Conservation (phyloP, 139 green algal genomes). For the Picochlorum sp. region DNA sequence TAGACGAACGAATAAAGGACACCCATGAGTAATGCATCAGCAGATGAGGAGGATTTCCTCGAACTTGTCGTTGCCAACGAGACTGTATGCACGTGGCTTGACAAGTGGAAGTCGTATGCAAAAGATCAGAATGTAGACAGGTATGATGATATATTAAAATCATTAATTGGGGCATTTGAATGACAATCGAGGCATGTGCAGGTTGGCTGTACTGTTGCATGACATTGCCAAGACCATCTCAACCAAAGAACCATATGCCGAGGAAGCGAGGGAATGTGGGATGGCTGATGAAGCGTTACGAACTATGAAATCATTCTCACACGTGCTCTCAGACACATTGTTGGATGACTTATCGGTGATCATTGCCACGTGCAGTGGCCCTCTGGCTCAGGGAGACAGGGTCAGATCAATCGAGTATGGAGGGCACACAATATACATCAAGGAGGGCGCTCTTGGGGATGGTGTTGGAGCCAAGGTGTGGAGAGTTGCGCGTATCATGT, state of each 20-base stretch:
- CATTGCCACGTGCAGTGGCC: constrained; percentile 55
- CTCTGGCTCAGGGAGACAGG: constrained; percentile 40
- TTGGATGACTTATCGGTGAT: not conserved
- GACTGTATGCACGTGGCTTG: constrained; percentile 32
- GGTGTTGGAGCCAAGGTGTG: constrained; percentile 70
- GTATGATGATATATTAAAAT: too few relatives aligned
- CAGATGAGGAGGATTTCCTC: constrained; percentile 42
- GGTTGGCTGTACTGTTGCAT: not conserved
- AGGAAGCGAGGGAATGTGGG: constrained; percentile 12
- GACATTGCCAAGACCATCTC: constrained; percentile 13
- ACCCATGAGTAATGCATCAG: not conserved
- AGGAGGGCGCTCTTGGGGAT: constrained; percentile 61
- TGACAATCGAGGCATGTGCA: not conserved
- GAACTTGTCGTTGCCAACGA: constrained; percentile 54
- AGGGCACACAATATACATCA: constrained; percentile 29
- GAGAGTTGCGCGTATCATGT: constrained; percentile 47
- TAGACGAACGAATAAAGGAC: too few relatives aligned
- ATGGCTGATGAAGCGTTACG: not conserved
- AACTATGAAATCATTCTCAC: not conserved
- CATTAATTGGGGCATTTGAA: too few relatives aligned
- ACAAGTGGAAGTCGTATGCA: not conserved
- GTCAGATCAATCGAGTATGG: constrained; percentile 38
- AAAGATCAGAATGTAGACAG: too few relatives aligned
- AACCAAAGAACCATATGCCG: constrained; percentile 17
- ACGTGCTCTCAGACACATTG: not conserved